phyloP scores from a whole-genome alignment of 1,139 yeast genomes.

The Blastobotrys apis region DNA sequence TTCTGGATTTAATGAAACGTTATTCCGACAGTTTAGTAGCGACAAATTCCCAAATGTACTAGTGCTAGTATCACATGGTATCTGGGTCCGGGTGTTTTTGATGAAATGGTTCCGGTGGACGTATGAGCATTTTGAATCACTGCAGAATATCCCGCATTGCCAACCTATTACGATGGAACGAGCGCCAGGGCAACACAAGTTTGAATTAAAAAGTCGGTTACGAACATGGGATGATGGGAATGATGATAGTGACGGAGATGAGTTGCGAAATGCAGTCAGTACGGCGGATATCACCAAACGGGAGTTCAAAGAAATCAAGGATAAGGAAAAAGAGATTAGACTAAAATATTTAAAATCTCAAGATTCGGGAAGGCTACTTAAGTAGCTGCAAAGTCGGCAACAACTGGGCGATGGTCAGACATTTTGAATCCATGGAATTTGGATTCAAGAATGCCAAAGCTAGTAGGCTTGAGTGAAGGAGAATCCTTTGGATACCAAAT shows the following conservation, averaged over 20 bases:
- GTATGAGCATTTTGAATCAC: slow-evolving; percentile 78
- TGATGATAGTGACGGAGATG: slow-evolving; percentile 6
- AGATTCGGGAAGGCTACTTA: slow-evolving; percentile 3
- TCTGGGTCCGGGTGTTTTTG: slow-evolving; percentile 85
- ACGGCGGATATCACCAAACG: slow-evolving; percentile 9
- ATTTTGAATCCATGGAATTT: slow-evolving; percentile 43
- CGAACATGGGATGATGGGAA: slow-evolving; percentile 36
- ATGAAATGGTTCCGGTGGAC: slow-evolving; percentile 94
- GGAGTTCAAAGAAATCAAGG: slow-evolving; percentile 12
- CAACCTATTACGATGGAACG: slow-evolving; percentile 74
- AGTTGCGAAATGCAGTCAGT: slow-evolving; percentile 6
- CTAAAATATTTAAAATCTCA: slow-evolving; percentile 11
- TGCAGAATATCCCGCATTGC: slow-evolving; percentile 81
- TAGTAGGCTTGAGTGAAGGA: slow-evolving; percentile 30
- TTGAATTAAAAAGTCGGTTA: slow-evolving; percentile 30
- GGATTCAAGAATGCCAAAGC: slow-evolving; percentile 47
- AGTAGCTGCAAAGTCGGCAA: slow-evolving; percentile 40
- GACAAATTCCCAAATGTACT: slow-evolving; percentile 67
- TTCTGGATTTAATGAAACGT: slow-evolving; percentile 81
- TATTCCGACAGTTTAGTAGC: slow-evolving; percentile 71
- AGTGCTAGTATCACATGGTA: slow-evolving; percentile 86
- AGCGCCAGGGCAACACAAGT: slow-evolving; percentile 35
- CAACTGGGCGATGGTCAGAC: slow-evolving; percentile 55
- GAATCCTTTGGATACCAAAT: slow-evolving; percentile 41
- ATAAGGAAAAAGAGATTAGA: slow-evolving; percentile 17